phyloP scores from a whole-genome alignment of 73 alveolate genomes.

The Tetrahymena thermophila region DNA sequence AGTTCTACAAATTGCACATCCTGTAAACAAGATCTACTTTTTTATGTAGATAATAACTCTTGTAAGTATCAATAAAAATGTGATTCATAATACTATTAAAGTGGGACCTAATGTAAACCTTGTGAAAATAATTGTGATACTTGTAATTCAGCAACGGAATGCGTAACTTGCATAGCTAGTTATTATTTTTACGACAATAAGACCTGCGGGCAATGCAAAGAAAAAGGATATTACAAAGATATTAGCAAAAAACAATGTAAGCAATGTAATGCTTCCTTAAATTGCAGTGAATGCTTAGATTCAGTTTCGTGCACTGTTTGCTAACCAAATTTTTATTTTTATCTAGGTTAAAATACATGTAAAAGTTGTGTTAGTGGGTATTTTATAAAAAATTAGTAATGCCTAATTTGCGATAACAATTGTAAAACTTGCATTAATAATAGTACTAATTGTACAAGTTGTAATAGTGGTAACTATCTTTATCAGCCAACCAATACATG shows the following conservation, averaged over 20 bases:
- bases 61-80: background rate
- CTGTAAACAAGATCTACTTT: background rate
- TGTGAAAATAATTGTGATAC: background rate
- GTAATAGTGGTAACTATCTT: background rate
- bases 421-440: background rate
- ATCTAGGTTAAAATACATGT: background rate
- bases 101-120: background rate
- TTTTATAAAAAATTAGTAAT: background rate
- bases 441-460: background rate
- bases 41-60: background rate
- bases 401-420: background rate
- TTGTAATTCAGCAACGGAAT: background rate
- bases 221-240: background rate
- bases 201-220: background rate
- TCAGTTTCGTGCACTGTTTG: background rate
- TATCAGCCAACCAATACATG: background rate
- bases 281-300: background rate
- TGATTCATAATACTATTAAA: background rate
- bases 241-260: background rate
- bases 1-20: background rate
- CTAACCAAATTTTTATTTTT: background rate
- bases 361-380: background rate
- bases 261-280: background rate
- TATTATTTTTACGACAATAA: background rate
- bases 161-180: background rate